Evolutionary conservation across 2,329 filamentous ascomycete genomes (phyloP).

Genomic region (Canariomyces notabilis): DNA sequence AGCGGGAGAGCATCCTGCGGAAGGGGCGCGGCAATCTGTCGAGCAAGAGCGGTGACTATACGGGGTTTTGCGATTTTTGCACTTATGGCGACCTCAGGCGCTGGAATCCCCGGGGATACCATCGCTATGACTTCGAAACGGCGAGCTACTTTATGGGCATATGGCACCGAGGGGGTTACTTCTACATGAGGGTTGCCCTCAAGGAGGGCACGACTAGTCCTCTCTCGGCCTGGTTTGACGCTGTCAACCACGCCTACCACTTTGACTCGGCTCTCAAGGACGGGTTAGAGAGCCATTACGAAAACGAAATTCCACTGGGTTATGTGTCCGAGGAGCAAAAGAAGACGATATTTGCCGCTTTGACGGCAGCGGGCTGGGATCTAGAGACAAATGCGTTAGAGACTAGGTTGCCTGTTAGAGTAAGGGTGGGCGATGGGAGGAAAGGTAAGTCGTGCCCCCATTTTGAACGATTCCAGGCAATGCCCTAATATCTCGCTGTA

Average conservation of each 20-base stretch:
- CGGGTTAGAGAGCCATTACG: conserved; percentile 33
- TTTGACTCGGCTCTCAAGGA: conserved; percentile 34
- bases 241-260: conserved; percentile 38
- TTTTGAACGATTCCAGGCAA: background rate
- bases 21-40: conserved; percentile 42
- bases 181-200: conserved; percentile 51
- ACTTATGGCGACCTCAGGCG: conserved; percentile 38
- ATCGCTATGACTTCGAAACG: conserved; percentile 33
- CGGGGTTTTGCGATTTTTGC: conserved; percentile 31
- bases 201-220: conserved; percentile 48
- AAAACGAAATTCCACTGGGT: conserved; percentile 34
- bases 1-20: conserved; percentile 61
- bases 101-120: conserved; percentile 30
- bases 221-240: conserved; percentile 36
- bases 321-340: conserved; percentile 42
- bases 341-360: conserved; percentile 32
- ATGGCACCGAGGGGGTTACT: conserved; percentile 38
- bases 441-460: conserved; percentile 23
- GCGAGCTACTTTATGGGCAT: conserved; percentile 60
- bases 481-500: background rate
- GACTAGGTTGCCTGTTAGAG: conserved; percentile 49
- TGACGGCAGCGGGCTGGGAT: conserved; percentile 58
- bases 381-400: conserved; percentile 59
- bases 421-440: conserved; percentile 32
- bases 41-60: conserved; percentile 33